Conservation (phyloP, 352 stramenopile species). For the Pythium rhizo-oryzae region DNA sequence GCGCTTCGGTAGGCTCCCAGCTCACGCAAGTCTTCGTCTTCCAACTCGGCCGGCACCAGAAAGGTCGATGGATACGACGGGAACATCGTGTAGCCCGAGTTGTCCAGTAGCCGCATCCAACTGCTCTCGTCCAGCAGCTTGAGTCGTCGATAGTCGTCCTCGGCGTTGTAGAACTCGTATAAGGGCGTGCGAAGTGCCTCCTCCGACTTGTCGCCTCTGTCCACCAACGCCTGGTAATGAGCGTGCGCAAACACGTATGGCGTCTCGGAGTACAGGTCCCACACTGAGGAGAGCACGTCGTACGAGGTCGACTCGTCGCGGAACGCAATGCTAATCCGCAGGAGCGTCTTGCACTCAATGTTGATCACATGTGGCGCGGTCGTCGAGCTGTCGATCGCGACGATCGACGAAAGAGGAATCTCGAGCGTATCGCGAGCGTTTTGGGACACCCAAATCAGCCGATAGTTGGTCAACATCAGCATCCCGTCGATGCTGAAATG, state of each 20-base stretch:
- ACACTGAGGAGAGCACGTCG: conserved; percentile 74
- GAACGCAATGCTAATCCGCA: conserved; percentile 86
- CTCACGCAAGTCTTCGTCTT: conserved; percentile 89
- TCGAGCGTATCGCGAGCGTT: conserved; percentile 81
- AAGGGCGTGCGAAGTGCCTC: conserved; percentile 46
- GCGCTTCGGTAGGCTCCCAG: conserved; percentile 94
- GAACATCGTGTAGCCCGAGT: conserved; percentile 89
- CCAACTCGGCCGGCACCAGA: conserved; percentile 91
- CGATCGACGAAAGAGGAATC: conserved; percentile 78
- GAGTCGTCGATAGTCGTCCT: conserved; percentile 80
- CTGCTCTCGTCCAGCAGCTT: conserved; percentile 79
- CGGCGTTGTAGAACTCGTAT: conserved; percentile 67
- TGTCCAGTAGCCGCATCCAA: conserved; percentile 87
- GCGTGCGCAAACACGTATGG: conserved; percentile 80
- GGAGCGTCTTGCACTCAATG: conserved; percentile 83
- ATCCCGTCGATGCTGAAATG: conserved; percentile 89
- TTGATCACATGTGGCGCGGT: conserved; percentile 84
- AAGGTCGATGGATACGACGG: conserved; percentile 94
- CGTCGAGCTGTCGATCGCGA: conserved; percentile 78
- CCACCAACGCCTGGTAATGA: conserved; percentile 70
- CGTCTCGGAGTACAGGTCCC: conserved; percentile 62
- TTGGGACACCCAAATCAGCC: conserved; percentile 84
- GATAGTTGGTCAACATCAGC: conserved; percentile 84
- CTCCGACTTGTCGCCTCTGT: conserved; percentile 38
- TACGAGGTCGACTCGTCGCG: conserved; percentile 77